phyloP scores from a whole-genome alignment of 2,329 filamentous ascomycete genomes.

The Aspergillus viridinutans region DNA sequence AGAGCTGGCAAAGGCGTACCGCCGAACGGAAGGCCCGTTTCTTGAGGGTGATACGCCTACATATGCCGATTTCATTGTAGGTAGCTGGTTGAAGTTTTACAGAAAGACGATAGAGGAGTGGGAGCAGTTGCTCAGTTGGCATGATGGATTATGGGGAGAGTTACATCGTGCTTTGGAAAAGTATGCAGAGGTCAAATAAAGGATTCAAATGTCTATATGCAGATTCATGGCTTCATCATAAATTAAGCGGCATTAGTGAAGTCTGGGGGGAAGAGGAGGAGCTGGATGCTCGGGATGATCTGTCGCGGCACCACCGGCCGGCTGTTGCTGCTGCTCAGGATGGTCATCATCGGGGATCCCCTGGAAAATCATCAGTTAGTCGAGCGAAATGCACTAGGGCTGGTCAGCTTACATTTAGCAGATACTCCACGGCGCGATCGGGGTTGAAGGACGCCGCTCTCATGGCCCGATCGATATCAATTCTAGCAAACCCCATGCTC shows the following conservation, averaged over 20 bases:
- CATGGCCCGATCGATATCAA: background rate
- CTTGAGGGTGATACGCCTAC: background rate
- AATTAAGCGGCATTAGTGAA: background rate
- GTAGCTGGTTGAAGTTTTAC: background rate
- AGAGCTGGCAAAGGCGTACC: background rate
- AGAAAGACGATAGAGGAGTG: slow-evolving; percentile 7
- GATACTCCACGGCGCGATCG: background rate
- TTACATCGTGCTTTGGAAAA: slow-evolving; percentile 7
- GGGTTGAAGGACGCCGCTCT: background rate
- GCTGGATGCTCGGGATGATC: background rate
- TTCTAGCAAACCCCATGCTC: background rate
- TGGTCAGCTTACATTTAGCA: background rate
- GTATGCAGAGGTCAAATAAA: slow-evolving; percentile 4
- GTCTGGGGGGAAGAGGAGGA: background rate
- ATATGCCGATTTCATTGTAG: slow-evolving; percentile 5
- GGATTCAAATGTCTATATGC: background rate
- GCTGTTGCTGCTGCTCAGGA: background rate
- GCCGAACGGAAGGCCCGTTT: background rate
- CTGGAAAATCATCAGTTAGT: background rate
- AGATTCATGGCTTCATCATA: background rate
- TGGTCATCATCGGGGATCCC: background rate
- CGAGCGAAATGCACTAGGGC: background rate
- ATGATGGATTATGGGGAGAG: slow-evolving; percentile 3
- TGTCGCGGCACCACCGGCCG: background rate
- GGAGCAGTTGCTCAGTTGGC: slow-evolving; percentile 5